These are phyloP conservation scores for Pueraria montana DNA, from an alignment of 306 rosid species.

Conservation along the genomic window DNA sequence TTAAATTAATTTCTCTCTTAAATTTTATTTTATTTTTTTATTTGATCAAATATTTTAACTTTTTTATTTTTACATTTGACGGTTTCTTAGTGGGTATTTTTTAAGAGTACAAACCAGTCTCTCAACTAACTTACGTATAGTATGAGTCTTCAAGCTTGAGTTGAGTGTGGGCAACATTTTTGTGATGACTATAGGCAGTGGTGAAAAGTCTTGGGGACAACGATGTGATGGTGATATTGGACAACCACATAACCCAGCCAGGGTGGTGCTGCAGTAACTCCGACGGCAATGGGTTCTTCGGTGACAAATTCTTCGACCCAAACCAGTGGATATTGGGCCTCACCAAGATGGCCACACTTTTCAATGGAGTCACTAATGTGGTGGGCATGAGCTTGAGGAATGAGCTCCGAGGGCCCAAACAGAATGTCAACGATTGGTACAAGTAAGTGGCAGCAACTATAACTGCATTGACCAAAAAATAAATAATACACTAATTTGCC, in stretches of 20 bases:
- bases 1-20: too few relatives aligned
- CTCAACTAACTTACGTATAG: not conserved
- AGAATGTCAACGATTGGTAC: constrained; percentile 81
- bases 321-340: constrained; percentile 77
- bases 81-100: not conserved
- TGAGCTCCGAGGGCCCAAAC: constrained; percentile 88
- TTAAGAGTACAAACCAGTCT: not conserved
- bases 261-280: constrained; percentile 82
- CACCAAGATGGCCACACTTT: constrained; percentile 80
- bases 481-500: not conserved
- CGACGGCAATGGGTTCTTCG: constrained; percentile 85
- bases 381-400: constrained; percentile 92
- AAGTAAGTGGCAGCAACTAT: constrained; percentile 49
- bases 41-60: too few relatives aligned
- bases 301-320: constrained; percentile 75
- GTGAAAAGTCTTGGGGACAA: constrained; percentile 69
- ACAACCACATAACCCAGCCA: constrained; percentile 81
- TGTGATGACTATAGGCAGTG: constrained; percentile 59
- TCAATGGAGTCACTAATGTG: constrained; percentile 67
- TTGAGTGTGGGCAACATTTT: not conserved
- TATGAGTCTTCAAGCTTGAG: not conserved
- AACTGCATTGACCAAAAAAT: not conserved
- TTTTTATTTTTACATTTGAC: not conserved
- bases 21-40: too few relatives aligned
- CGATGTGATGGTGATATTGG: constrained; percentile 82